Evolutionary conservation across 495 filamentous ascomycete genomes (phyloP), one percentile per base, ranked within the genome.

Genomic region (Aspergillus kassunensis): DNA sequence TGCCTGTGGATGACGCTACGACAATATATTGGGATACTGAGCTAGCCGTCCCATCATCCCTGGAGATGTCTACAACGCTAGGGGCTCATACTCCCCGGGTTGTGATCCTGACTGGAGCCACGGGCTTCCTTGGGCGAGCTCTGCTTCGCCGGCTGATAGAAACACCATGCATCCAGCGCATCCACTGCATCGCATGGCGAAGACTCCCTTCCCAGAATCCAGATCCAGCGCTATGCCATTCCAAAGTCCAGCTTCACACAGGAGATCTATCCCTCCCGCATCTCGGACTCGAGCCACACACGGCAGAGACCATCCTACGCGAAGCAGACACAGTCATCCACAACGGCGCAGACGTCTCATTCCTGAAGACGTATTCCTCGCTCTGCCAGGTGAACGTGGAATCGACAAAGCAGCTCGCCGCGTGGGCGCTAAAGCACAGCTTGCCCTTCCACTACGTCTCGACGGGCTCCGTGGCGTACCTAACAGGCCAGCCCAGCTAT

Each of bases 341-440:
- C 53, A 67, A 63, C 53, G 74, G 70, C 19, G 69, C 74, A 6
- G 64, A 72, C 20, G 60, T 65, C 10, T 71, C 68, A 1, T 62
- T 63, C 50, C 29, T 68, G 37, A 69, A 76, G 21, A 47, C 50
- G 1, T 80, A 76, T 60, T 15, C 30, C 0, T 24, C 57, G 0
- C 49, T 79, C 0, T 49, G 57, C 1, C 6, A 12, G 0, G n/a
- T 43, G 34, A 80, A 80, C 41, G 18, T 75, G 5, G 16, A 27
- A 0, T 61, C 71, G 0, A 76, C 73, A 5, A 37, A 37, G 12
- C 11, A 39, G 20, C 31, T 53, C 2, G 33, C 9, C 24, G 13
- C 5, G 13, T 12, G 3, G 4, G 31, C 24, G 9, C 24, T 27
- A 9, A 4, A 9, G 4, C 24, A 27, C 24, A 4, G 4, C 4